phyloP scores from a whole-genome alignment of 2,329 filamentous ascomycete genomes.

The Claviceps spartinae region DNA sequence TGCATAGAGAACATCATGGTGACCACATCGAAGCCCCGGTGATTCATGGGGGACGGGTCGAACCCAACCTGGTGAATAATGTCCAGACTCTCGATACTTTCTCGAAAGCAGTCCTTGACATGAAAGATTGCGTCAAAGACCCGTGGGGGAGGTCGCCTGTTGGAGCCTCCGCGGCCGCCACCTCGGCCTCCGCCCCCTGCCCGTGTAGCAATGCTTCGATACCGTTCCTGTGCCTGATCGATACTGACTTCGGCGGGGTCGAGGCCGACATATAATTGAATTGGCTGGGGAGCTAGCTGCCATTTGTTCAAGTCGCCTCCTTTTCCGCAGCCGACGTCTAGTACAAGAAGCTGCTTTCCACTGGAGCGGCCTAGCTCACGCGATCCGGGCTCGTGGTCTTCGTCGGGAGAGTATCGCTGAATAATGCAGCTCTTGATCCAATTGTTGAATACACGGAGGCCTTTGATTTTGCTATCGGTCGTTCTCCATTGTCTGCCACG shows the following conservation, averaged over 20 bases:
- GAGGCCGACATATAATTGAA: conserved; percentile 87
- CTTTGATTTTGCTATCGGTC: conserved; percentile 90
- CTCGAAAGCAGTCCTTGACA: conserved; percentile 84
- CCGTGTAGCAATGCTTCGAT: conserved; percentile 54
- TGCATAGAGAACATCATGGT: conserved; percentile 99
- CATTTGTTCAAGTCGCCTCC: conserved; percentile 92
- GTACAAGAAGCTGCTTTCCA: conserved; percentile 56
- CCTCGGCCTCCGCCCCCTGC: conserved; percentile 39
- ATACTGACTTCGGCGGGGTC: conserved; percentile 91
- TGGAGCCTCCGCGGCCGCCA: conserved; percentile 39
- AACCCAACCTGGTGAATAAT: conserved; percentile 82
- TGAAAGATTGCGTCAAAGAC: conserved; percentile 80
- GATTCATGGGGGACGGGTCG: conserved; percentile 57
- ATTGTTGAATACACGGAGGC: conserved; percentile 89
- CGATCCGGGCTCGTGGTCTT: conserved; percentile 53
- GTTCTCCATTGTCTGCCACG: conserved; percentile 88
- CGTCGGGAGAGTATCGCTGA: conserved; percentile 82
- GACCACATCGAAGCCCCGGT: conserved; percentile 85
- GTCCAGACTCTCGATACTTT: conserved; percentile 66
- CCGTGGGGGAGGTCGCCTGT: conserved; percentile 34
- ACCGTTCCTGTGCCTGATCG: conserved; percentile 76
- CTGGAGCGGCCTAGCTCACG: conserved; percentile 37
- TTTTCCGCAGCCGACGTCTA: conserved; percentile 95
- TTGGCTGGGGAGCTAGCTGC: conserved; percentile 81
- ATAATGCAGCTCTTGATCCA: conserved; percentile 98